Percentiles rank a stretch among this genome's conserved stretches.
Evolutionary conservation across 139 green algal genomes (phyloP).

Genomic region (Raphidocelis subcapitata): DNA sequence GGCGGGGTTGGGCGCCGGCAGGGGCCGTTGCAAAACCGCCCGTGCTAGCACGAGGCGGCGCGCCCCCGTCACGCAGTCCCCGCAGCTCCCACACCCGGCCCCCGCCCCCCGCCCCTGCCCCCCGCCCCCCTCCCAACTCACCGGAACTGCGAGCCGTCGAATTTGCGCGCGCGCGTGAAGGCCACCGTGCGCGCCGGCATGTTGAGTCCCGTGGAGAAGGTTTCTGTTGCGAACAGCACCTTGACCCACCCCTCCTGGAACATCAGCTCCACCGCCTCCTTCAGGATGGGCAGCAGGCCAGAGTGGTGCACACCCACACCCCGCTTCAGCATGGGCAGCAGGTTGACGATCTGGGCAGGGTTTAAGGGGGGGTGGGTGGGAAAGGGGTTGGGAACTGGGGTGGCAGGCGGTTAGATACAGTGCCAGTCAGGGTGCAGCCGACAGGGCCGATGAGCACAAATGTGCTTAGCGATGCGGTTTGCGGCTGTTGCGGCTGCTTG

Average conservation of each 20-base stretch:
- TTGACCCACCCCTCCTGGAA: slow-evolving; percentile 80
- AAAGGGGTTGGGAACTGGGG: no score
- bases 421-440: not conserved
- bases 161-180: slow-evolving; percentile 94
- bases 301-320: slow-evolving; percentile 78
- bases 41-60: no score
- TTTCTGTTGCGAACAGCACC: slow-evolving; percentile 88
- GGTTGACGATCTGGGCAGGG: slow-evolving; percentile 15
- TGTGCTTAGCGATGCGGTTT: no score
- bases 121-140: not conserved
- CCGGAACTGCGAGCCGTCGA: slow-evolving; percentile 75
- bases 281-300: slow-evolving; percentile 94
- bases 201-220: slow-evolving; percentile 97
- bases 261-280: slow-evolving; percentile 95
- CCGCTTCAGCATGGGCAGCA: slow-evolving; percentile 85
- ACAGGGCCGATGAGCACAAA: not conserved
- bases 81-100: no score
- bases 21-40: no score
- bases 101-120: no score
- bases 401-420: no score
- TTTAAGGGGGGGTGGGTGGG: no score
- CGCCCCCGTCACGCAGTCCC: no score
- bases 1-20: no score
- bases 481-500: no score
- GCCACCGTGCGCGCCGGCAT: slow-evolving; percentile 96